Conservation (phyloP, 2,329 filamentous ascomycete species). For the Aspergillus sp. region DNA sequence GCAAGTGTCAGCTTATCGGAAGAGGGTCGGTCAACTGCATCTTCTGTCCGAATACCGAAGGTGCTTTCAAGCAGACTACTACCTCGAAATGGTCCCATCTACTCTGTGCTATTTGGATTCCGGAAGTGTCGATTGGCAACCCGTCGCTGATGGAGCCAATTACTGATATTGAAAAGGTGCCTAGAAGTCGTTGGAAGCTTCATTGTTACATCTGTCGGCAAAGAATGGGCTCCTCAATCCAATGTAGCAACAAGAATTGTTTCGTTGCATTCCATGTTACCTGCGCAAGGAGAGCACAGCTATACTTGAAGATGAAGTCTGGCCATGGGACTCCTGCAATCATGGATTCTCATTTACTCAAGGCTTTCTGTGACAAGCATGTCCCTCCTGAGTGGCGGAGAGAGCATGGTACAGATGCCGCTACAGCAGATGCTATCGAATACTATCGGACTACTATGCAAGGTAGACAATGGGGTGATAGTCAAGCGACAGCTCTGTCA, state of each 20-base stretch:
- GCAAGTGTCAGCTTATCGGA: conserved; percentile 93
- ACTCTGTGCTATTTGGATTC: conserved; percentile 97
- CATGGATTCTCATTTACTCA: conserved; percentile 76
- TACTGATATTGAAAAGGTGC: conserved; percentile 96
- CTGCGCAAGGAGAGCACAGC: conserved; percentile 78
- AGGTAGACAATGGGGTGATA: conserved; percentile 86
- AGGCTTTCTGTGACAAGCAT: conserved; percentile 95
- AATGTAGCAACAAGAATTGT: conserved; percentile 96
- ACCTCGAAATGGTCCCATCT: conserved; percentile 95
- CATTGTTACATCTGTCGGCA: conserved; percentile 96
- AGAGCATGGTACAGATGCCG: conserved; percentile 76
- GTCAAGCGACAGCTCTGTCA: conserved; percentile 74
- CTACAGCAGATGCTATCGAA: conserved; percentile 76
- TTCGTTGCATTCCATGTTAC: conserved; percentile 97
- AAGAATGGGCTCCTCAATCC: conserved; percentile 96
- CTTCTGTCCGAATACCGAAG: conserved; percentile 96
- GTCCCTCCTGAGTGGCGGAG: conserved; percentile 83
- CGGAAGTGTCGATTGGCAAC: conserved; percentile 91
- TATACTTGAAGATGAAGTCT: conserved; percentile 97
- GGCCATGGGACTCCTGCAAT: conserved; percentile 73
- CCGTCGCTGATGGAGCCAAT: conserved; percentile 98
- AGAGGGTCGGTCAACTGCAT: conserved; percentile 92
- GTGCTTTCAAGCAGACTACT: conserved; percentile 97
- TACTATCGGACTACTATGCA: conserved; percentile 90
- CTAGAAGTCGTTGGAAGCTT: conserved; percentile 88